Percentiles rank a stretch among this genome's conserved stretches.
phyloP scores from a whole-genome alignment of 352 stramenopile species.

The Albugo laibachii region DNA sequence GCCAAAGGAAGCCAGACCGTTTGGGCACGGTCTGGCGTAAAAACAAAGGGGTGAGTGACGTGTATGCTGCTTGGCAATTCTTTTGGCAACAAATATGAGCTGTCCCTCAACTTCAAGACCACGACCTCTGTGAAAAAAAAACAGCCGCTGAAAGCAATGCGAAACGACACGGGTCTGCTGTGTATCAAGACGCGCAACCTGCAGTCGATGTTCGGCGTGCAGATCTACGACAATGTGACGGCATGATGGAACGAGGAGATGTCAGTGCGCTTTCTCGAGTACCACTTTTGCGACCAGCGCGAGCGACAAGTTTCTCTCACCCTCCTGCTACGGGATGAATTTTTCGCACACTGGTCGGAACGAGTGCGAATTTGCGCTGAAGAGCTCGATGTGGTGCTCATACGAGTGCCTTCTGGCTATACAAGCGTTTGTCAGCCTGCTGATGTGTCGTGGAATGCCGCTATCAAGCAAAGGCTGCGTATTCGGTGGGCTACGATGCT shows the following conservation, averaged over 20 bases:
- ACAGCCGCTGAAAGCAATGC: slow-evolving; percentile 3
- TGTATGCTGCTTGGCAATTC: too few relatives aligned
- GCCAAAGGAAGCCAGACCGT: slow-evolving; percentile 6
- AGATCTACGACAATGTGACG: slow-evolving; percentile 11
- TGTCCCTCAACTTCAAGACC: slow-evolving; percentile 14
- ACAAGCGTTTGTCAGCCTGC: slow-evolving; percentile 2
- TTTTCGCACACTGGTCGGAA: too few relatives aligned
- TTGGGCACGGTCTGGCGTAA: slow-evolving; percentile 7
- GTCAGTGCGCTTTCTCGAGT: slow-evolving; percentile 10
- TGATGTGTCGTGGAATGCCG: slow-evolving; percentile 1
- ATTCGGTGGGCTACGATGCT: slow-evolving; percentile 1
- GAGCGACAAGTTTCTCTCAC: too few relatives aligned
- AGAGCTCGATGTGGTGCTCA: not conserved
- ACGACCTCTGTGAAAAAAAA: not conserved
- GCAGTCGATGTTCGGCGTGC: slow-evolving; percentile 1
- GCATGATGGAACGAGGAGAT: slow-evolving; percentile 14
- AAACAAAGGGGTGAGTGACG: too few relatives aligned
- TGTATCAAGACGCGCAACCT: slow-evolving; percentile 7
- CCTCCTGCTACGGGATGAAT: too few relatives aligned
- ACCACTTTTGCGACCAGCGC: too few relatives aligned
- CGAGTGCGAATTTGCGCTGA: too few relatives aligned
- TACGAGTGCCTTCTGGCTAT: slow-evolving; percentile 1
- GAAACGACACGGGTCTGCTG: slow-evolving; percentile 6
- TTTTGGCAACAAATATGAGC: slow-evolving; percentile 8
- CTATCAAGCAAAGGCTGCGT: not conserved